These are phyloP conservation scores for Poterioochromonas sp. DNA, from an alignment of 352 stramenopile genomes.

Conservation along the genomic window DNA sequence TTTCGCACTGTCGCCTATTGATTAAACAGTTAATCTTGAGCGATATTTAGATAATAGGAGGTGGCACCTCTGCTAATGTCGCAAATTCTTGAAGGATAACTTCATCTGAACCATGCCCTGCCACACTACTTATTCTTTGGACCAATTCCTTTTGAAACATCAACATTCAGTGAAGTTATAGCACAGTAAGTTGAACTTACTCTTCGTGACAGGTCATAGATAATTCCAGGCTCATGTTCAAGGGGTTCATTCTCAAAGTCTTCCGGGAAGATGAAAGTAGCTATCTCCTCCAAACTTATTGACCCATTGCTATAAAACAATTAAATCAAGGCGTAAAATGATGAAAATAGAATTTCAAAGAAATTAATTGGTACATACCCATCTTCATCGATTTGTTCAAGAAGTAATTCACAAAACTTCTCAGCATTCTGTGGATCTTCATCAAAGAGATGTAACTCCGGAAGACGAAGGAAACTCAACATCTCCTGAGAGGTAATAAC, in stretches of 20 bases:
- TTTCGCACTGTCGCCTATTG: not conserved
- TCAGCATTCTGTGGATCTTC: not conserved
- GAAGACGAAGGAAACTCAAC: not conserved
- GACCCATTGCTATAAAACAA: not conserved
- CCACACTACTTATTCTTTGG: not conserved
- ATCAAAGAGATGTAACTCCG: constrained; percentile 1
- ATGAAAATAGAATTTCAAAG: not conserved
- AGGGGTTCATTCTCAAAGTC: not conserved
- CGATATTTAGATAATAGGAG: not conserved
- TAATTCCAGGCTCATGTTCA: not conserved
- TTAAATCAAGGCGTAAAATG: not conserved
- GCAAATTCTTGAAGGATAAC: not conserved
- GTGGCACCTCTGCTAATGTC: not conserved
- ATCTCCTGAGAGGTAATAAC: not conserved
- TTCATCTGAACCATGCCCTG: not conserved
- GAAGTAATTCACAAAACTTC: constrained; percentile 2
- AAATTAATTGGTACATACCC: not conserved
- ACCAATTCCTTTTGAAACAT: not conserved
- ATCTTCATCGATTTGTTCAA: constrained; percentile 13
- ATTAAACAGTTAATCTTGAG: too few species aligned
- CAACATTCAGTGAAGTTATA: constrained; percentile 3
- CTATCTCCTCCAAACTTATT: not conserved
- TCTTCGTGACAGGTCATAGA: not conserved
- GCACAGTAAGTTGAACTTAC: not conserved
- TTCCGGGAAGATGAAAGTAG: not conserved